Base-by-base conservation (phyloP, 1,284 basidiomycete genomes). In the Fomitopsis schrenkii region DNA sequence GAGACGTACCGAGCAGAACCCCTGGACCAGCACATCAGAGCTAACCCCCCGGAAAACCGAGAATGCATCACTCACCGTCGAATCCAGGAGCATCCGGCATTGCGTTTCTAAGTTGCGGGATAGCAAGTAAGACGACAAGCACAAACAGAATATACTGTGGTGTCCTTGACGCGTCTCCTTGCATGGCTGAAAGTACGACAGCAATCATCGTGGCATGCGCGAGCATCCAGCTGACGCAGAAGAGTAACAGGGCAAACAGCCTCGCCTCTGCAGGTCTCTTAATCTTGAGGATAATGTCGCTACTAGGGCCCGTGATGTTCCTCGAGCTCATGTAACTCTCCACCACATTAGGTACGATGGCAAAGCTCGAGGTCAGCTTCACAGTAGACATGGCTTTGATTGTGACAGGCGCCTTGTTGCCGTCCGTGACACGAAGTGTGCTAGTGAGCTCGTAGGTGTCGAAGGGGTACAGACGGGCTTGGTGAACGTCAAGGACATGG, bases 1-100 rank as follows among this genome's bases (percentile, higher is more conserved):
- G 12, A 28, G 10, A 53, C 55, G 15, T 54, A 62, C 61, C 61
- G 4, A 62, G 44, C 12, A 62, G 41, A 22, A 62, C 58, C 19
- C 61, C 61, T 62, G 58, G 3, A 9, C 1, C 26, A n/a, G 7
- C 7, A 6, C 2, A 19, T 60, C 30, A 50, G 44, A 10, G 30
- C 17, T 7, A 36, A 8, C 15, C 5, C 19, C 15, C 36, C 42
- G 5, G 35, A 55, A 12, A 35, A 14, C 10, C 8, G 2, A 10
- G 12, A 19, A 9, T 22, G 19, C 7, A 10, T 12, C 4, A 69
- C 78, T 71, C 63, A 80, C 83, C 83, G 64, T 85, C 83, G 48
- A 82, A 74, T 3, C 77, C 83, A 36, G 83, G 83, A 14, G 80
- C 82, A 68, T 85, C 83, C 22, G 83, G 83, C 83, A 86, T 85